phyloP scores from a whole-genome alignment of 139 green algal genomes.

The Chlorella ohadii region DNA sequence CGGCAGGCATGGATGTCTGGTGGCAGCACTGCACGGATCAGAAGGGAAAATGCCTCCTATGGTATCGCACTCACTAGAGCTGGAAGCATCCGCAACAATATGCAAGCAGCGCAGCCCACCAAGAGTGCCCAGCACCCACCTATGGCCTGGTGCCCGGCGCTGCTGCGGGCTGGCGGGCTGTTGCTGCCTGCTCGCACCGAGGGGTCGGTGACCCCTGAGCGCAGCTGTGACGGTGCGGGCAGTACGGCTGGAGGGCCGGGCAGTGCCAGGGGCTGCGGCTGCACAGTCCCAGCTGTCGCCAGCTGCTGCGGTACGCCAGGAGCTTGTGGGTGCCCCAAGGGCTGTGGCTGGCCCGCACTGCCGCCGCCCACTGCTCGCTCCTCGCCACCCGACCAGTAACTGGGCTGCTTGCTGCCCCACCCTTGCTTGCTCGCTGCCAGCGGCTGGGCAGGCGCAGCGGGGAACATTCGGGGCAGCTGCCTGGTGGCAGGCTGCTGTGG shows the following conservation, averaged over 20 bases:
- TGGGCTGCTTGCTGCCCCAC: not conserved
- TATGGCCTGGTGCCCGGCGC: not conserved
- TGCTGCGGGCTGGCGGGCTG: not conserved
- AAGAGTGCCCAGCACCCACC: not conserved
- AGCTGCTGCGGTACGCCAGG: not conserved
- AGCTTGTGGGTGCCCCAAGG: not conserved
- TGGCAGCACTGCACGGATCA: not conserved
- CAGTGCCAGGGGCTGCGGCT: not conserved
- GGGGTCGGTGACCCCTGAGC: not conserved
- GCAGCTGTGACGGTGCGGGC: not conserved
- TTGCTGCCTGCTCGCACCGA: not conserved
- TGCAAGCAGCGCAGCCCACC: not conserved
- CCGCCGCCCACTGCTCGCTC: not conserved
- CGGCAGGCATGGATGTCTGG: not conserved
- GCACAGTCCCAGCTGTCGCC: no score
- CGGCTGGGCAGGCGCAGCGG: not conserved
- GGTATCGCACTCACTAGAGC: no score
- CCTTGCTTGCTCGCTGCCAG: not conserved
- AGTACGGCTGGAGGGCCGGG: no score
- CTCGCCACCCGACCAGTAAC: not conserved
- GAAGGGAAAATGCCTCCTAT: no score
- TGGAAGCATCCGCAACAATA: no score
- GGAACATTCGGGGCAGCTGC: not conserved
- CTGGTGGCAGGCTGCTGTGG: not conserved
- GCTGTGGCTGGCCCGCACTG: not conserved